A percentile compares a stretch with the other conserved stretches of the same genome.
These are phyloP conservation scores for Curvularia verruculosa DNA, from an alignment of 2,329 filamentous ascomycete species.

Conservation along the genomic window DNA sequence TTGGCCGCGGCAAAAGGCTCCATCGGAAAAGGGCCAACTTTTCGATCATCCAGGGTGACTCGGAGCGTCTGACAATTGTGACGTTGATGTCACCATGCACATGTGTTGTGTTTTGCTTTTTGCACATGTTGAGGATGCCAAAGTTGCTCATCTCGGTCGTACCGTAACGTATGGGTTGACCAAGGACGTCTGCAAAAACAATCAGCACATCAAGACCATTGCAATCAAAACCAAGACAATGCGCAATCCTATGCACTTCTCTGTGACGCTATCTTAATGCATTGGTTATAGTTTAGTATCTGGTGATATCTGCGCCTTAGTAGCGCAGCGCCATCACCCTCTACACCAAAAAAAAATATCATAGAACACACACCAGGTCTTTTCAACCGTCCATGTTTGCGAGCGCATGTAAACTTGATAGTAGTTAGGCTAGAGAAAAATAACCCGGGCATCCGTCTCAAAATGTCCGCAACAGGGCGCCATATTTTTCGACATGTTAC, in stretches of 20 bases:
- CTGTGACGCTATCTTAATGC: neutral
- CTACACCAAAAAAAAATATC: neutral
- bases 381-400: constrained; percentile 7
- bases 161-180: neutral
- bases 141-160: neutral
- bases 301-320: neutral
- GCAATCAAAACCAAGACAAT: neutral
- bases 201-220: neutral
- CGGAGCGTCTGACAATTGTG: constrained; percentile 1
- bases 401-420: constrained; percentile 8
- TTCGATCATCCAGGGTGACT: neutral
- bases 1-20: constrained; percentile 13
- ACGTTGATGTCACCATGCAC: constrained; percentile 3
- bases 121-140: constrained; percentile 1
- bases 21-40: constrained; percentile 6
- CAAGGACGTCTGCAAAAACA: neutral
- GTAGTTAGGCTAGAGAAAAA: constrained; percentile 18
- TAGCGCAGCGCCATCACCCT: neutral
- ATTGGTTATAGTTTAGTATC: neutral
- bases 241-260: neutral
- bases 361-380: neutral
- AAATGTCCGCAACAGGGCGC: constrained; percentile 26
- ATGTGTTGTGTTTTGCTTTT: neutral
- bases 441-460: constrained; percentile 12
- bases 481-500: constrained; percentile 34